Conservation (phyloP, 129 eudicot genomes). For the Flaveria robusta region DNA sequence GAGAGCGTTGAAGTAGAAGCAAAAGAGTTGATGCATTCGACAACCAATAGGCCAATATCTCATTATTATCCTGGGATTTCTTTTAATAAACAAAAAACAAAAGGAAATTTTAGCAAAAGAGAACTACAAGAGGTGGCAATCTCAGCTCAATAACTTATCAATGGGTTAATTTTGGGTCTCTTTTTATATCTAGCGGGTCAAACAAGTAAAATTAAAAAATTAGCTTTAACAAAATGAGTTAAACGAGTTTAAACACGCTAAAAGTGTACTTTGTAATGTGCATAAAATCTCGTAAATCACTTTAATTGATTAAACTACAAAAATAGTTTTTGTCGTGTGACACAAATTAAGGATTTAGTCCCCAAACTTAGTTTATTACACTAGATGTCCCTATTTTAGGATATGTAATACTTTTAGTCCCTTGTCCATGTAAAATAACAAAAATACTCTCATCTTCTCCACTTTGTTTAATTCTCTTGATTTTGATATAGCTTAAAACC, state of each 20-base stretch:
- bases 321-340: neutral
- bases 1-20: conserved; percentile 85
- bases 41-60: conserved; percentile 87
- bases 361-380: neutral
- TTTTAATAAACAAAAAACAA: conserved; percentile 23
- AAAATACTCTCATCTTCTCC: neutral
- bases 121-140: neutral
- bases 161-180: neutral
- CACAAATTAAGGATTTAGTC: neutral
- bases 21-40: conserved; percentile 93
- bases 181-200: neutral
- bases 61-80: conserved; percentile 91
- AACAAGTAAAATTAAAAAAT: neutral
- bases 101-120: neutral
- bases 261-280: neutral
- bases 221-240: neutral
- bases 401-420: neutral
- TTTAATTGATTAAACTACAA: neutral
- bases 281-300: neutral
- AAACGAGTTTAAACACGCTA: neutral
- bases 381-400: neutral
- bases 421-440: neutral
- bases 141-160: neutral
- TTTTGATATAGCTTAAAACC: neutral
- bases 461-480: neutral